Evolutionary conservation across 2,329 filamentous ascomycete genomes (phyloP).

Genomic region (Aspergillus sp.): DNA sequence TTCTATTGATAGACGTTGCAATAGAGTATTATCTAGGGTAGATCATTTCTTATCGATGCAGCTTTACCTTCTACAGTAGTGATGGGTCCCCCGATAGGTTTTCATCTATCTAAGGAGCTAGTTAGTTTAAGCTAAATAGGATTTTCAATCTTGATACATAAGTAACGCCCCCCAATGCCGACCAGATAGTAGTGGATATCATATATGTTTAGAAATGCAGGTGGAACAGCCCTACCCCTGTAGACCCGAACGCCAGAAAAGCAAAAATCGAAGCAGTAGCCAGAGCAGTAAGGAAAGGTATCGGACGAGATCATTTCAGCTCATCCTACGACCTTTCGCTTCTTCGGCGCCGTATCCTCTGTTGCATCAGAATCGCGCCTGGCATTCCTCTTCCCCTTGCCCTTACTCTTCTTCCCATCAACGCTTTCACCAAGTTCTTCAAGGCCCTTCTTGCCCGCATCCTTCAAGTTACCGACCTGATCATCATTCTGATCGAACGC

Average conservation of each 20-base stretch:
- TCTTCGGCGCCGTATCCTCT: constrained; percentile 38
- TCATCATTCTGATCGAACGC: constrained; percentile 49
- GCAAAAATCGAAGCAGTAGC: background rate
- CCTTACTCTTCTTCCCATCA: constrained; percentile 37
- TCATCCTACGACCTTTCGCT: constrained; percentile 29
- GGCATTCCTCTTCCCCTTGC: constrained; percentile 39
- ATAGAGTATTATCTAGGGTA: background rate
- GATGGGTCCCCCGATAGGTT: background rate
- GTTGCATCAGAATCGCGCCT: constrained; percentile 37
- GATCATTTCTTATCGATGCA: background rate
- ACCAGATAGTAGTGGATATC: constrained; percentile 5
- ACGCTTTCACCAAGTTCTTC: constrained; percentile 32
- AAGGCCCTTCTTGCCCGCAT: constrained; percentile 38
- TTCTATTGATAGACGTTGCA: background rate
- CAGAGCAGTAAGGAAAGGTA: background rate
- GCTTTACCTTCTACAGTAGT: background rate
- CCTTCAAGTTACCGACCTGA: constrained; percentile 40
- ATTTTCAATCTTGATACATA: background rate
- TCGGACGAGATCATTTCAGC: background rate
- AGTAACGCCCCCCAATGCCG: constrained; percentile 17
- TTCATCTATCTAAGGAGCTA: background rate
- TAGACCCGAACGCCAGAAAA: constrained; percentile 12
- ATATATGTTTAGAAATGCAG: background rate
- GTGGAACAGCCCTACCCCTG: constrained; percentile 1
- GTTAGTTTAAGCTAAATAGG: background rate